Evolutionary conservation across 1,139 yeast genomes (phyloP), one percentile per base, ranked within the genome.

Genomic region (Zygoascus hellenicus): DNA sequence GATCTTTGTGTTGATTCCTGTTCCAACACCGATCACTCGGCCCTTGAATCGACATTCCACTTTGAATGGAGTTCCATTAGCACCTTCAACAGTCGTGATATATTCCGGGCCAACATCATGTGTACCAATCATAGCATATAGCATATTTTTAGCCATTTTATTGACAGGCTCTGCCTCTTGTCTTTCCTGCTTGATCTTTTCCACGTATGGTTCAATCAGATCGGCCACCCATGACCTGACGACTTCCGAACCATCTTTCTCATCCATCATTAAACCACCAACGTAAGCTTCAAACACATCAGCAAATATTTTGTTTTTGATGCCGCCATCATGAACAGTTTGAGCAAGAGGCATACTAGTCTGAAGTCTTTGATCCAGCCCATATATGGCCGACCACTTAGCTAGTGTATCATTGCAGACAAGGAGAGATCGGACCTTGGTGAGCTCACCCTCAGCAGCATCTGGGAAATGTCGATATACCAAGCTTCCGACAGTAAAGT

Each of bases 201-300:
- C 49, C 66, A 89, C 56, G 59, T 77, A 59, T 53, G 83, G 83
- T 36, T 68, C 69, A 43, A 80, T 75, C 30, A 88, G 67, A 45
- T 70, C 64, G 5, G 65, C 62, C 14, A 88, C 62, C 95, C 96
- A 89, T 7, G 68, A 62, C 49, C 75, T 71, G 4, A 85, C 78
- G 22, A 67, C 71, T 1, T 66, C 67, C 33, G 75, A 67, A 41
- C 77, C 74, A 3, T 72, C 68, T 1, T 63, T 61, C 40, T 67
- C 61, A 54, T 86, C 95, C 38, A 80, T 71, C 9, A 80, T 78
- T 37, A 90, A 66, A 0, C 94, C 97, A 4, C 96, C 97, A 35
- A 90, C 74, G 59, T 89, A 90, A 0, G 97, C 96, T 65, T 90
- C 97, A 63, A 90, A 86, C 0, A 84, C 76, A 67, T 86, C 95